phyloP scores from a whole-genome alignment of 2,329 filamentous ascomycete genomes.

The Colletotrichum salicis region DNA sequence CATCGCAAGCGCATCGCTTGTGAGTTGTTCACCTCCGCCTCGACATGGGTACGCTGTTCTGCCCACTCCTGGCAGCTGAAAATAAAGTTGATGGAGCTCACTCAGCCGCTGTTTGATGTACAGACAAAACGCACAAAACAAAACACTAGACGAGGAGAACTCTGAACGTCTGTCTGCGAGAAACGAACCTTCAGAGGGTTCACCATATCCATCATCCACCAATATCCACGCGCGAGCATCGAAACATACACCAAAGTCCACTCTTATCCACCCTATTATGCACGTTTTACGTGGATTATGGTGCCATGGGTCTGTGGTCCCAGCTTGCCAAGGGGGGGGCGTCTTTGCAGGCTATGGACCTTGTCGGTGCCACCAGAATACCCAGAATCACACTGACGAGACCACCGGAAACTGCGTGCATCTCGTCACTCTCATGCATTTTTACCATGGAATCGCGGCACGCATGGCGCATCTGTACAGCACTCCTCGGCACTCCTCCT shows the following conservation, averaged over 20 bases:
- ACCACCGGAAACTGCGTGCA: not conserved
- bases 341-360: not conserved
- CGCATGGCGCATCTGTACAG: not conserved
- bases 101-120: conserved; percentile 14
- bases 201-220: not conserved
- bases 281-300: conserved; percentile 21
- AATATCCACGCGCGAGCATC: not conserved
- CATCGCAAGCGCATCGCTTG: too few relatives aligned
- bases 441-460: not conserved
- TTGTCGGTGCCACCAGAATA: not conserved
- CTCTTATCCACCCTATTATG: conserved; percentile 18
- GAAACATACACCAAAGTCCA: conserved; percentile 7
- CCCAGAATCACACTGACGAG: not conserved
- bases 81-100: not conserved
- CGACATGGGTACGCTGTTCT: conserved; percentile 12
- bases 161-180: not conserved
- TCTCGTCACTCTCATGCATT: not conserved
- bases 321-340: conserved; percentile 9
- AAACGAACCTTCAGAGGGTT: not conserved
- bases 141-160: not conserved
- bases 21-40: not conserved
- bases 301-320: not conserved
- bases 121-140: not conserved
- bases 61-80: conserved; percentile 9
- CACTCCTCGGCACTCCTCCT: conserved; percentile 4